Evolutionary conservation across 352 stramenopile species (phyloP), one percentile per base, ranked within the genome.

Genomic region (Globisporangium spiculum): DNA sequence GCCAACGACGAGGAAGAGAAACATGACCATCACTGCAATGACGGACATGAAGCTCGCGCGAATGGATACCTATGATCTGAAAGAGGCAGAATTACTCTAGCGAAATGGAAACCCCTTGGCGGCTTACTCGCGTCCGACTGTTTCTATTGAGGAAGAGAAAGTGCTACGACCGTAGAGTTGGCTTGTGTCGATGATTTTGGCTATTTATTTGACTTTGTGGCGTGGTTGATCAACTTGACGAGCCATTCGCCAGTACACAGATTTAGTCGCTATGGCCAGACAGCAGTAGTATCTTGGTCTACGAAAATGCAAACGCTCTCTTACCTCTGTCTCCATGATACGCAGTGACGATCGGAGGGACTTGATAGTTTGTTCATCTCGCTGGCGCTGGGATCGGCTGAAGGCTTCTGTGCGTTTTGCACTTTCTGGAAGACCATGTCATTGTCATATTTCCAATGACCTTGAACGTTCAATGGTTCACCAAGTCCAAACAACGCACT

Each of bases 1-100:
- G 24, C 79, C 81, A 30, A 88, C 56, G 4, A 83, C 36, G 41
- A 86, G 76, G 41, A 88, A 86, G 26, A 88, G 55, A 52, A 73
- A 61, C 24, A 88, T 65, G 14, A 84, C 70, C 52, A 73, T 69
- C 63, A 75, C 34, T 0, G 76, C 66, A 24, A 46, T 50, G 8
- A 69, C 22, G 22, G 22, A 24, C 22, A 24, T 24, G 22, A 24
- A 24, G 22, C 22, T 41, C 36, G 36, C 36, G 36, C 3, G 36
- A 41, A 10, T 16, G 36, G 16, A 41, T 9, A 41, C 8, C 10
- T 41, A 12, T 41, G 36, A 41, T 16, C 36, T 14, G 36, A 41
- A 41, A 24, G 36, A 41, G 1, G 36, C 36, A 41, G 2, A 41
- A 41, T 41, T 41, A 16, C 36, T 10, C 36, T 24, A 41, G 10